Percentiles rank a stretch among this genome's conserved stretches.
These are phyloP conservation scores for Dryadomyces sulphureus DNA, from an alignment of 2,329 filamentous ascomycete genomes.

Conservation along the genomic window DNA sequence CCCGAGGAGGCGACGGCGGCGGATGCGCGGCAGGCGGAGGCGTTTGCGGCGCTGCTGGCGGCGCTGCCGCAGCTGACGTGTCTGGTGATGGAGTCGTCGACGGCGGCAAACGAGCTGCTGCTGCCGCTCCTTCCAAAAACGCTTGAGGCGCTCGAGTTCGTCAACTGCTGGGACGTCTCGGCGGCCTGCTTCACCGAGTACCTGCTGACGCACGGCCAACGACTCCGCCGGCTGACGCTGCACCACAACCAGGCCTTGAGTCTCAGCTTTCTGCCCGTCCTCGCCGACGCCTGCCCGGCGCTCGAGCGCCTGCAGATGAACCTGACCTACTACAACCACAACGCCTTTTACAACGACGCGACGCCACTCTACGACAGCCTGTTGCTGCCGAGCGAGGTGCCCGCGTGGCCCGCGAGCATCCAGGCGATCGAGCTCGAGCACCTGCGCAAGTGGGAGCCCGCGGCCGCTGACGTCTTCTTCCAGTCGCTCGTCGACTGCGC, in stretches of 20 bases:
- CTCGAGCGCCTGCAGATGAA: conserved; percentile 63
- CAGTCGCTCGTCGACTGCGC: conserved; percentile 63
- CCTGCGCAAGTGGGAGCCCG: conserved; percentile 57
- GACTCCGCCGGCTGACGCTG: conserved; percentile 53
- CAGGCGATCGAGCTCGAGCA: conserved; percentile 61
- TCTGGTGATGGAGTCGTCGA: conserved; percentile 62
- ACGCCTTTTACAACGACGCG: conserved; percentile 52
- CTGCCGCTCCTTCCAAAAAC: conserved; percentile 52
- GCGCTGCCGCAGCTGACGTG: conserved; percentile 48
- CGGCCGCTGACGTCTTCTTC: conserved; percentile 63
- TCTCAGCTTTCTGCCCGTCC: conserved; percentile 53
- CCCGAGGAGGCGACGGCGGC: conserved; percentile 24
- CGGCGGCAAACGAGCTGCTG: conserved; percentile 51
- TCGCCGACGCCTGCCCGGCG: conserved; percentile 54
- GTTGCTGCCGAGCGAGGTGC: conserved; percentile 48
- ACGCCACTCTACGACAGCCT: conserved; percentile 61
- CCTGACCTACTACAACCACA: conserved; percentile 60
- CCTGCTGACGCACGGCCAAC: conserved; percentile 49
- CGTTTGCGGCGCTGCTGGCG: conserved; percentile 31
- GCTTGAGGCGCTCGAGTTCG: conserved; percentile 54
- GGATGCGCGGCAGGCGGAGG: conserved; percentile 17
- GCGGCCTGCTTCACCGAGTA: conserved; percentile 52
- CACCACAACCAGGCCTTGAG: conserved; percentile 69
- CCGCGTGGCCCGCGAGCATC: conserved; percentile 64
- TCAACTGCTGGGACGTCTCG: conserved; percentile 64